Base-by-base conservation (phyloP, 192 early-diverging fungal genomes). In the Entophlyctis luteolus region DNA sequence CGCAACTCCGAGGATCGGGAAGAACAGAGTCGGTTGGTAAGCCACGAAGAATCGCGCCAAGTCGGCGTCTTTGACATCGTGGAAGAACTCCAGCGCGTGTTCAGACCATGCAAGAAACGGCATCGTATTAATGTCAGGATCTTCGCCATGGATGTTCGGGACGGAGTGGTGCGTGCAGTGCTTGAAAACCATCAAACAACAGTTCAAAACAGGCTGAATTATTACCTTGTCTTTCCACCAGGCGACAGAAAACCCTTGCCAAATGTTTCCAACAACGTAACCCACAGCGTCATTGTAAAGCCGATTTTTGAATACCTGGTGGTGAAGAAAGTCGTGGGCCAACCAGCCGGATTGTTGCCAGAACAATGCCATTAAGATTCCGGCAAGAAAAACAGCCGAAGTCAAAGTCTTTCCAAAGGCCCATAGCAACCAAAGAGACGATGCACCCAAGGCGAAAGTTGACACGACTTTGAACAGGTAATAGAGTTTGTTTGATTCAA, bases 291-390 rank as follows among this genome's bases (percentile, higher is more conserved):
- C 81, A 67, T 88, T 89, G 68, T 74, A 75, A 34, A 59, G 55
- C 49, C 89, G 81, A 71, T 87, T 81, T 29, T 81, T 68, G 74
- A 91, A 93, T 28, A 90, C 84, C 58, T 91, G 90, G 74, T 91
- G 88, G 71, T 93, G 91, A 59, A 82, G 76, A 66, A 90, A 89
- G 65, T 93, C 90, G 66, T 93, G 91, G 16, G 91, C 81, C 20
- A 91, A 73, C 91, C 91, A 93, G 20, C 88, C 90, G 69, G 80
- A 88, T 68, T 93, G 91, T 65, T 93, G 91, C 86, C 84, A 93
- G 59, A 89, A 90, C 42, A 91, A 33, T 31, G 84, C 91, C 63
- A 90, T 50, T 12, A 90, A 48, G 8, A 74, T 12, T 6, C 83
- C 87, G 0, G 88, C 79, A 0, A 74, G 22, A 16, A 87, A 20